phyloP scores from a whole-genome alignment of 75 land plant species.

The Pseudotsuga menziesii region DNA sequence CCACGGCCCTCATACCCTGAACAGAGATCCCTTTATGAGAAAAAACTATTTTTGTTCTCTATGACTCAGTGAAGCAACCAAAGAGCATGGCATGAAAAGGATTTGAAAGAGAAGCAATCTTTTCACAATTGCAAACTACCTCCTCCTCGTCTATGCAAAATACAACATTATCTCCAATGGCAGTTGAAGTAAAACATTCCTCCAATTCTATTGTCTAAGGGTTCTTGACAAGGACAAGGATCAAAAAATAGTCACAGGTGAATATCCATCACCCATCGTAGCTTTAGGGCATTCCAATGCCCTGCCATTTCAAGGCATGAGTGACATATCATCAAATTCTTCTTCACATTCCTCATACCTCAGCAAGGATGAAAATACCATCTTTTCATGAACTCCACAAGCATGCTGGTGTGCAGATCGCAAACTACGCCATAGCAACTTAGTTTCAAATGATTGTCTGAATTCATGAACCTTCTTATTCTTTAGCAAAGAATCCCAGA shows the following conservation, averaged over 20 bases:
- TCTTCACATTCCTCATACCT: constrained; percentile 85
- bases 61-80: constrained; percentile 71
- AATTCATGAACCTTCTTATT: too few relatives aligned
- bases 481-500: too few relatives aligned
- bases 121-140: constrained; percentile 48
- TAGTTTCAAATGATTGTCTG: too few relatives aligned
- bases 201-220: not conserved
- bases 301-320: constrained; percentile 46
- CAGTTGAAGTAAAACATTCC: constrained; percentile 32
- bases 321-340: constrained; percentile 42
- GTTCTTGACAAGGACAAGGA: constrained; percentile 27
- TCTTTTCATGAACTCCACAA: constrained; percentile 53
- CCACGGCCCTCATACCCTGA: constrained; percentile 60
- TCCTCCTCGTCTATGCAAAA: constrained; percentile 61
- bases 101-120: constrained; percentile 58
- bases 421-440: constrained; percentile 67
- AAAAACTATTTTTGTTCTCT: constrained; percentile 57
- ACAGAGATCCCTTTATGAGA: constrained; percentile 65
- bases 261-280: constrained; percentile 37
- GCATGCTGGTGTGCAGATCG: constrained; percentile 74
- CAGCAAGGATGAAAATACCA: constrained; percentile 82
- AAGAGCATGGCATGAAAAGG: constrained; percentile 73
- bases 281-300: constrained; percentile 59
- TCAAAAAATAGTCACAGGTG: constrained; percentile 34
- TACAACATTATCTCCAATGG: constrained; percentile 32